Evolutionary conservation across 2,329 filamentous ascomycete genomes (phyloP), one percentile per base, ranked within the genome.

Genomic region (Sporothrix phasma): DNA sequence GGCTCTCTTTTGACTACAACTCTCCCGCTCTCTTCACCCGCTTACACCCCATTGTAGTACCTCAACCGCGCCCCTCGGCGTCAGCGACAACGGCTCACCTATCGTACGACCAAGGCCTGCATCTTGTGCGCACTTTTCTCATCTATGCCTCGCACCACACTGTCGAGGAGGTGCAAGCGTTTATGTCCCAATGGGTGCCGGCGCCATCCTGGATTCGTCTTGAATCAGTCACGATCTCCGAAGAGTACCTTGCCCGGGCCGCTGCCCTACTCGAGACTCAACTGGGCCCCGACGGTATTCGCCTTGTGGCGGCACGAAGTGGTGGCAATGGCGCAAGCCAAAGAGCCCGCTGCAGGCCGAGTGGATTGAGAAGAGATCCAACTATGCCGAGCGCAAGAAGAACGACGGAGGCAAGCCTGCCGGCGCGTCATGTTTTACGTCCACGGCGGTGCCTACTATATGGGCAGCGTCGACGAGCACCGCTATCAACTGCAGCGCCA

Each of bases 401-500:
- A 84, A 19, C 86, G 86, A 69, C 4, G 17, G n/a, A 15, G 43
- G 51, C 22, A n/a, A 19, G 17, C 46, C 61, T 6, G 53, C 58
- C 61, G 59, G 41, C 85, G 92, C 61, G 86, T 96, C 65, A 96
- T 97, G 84, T 79, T 99, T 26, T 97, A 97, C 75, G 81, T 97
- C 24, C 94, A 97, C 72, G 94, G 94, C 15, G 93, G 93, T 6
- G 93, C 89, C 22, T 97, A 96, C 76, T 99, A 88, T 76, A 97
- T 99, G 73, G 93, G 94, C 15, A 95, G 91, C 70, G 88, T 97
- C 43, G 92, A 97, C 72, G 92, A 96, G 74, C 94, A 97, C 78
- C 87, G 94, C n/a, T 97, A 97, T 76, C 93, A 97, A 80, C 86
- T 99, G 81, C 94, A 99, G 75, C 84, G 93, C 58, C 92, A 97